Conservation (phyloP, 257 asterid species). For the Ophiorrhiza pumila region DNA sequence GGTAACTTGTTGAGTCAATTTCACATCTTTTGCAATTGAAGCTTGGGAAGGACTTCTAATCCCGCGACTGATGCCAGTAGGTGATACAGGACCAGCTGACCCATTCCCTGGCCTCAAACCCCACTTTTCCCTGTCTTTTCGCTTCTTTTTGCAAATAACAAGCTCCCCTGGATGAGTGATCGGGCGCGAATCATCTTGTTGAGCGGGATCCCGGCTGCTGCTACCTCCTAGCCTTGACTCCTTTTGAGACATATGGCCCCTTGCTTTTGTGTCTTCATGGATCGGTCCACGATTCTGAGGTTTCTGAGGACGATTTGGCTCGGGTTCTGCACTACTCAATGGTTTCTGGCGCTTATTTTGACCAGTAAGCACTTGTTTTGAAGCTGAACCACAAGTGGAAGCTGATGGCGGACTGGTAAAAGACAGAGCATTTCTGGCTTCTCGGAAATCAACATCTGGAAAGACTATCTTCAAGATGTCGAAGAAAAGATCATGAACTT, state of each 20-base stretch:
- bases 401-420: constrained; percentile 46
- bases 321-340: constrained; percentile 51
- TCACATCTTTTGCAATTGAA: constrained; percentile 45
- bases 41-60: constrained; percentile 53
- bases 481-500: constrained; percentile 94
- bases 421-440: constrained; percentile 65
- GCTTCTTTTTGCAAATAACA: constrained; percentile 88
- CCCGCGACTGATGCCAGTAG: constrained; percentile 51
- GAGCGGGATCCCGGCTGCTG: constrained; percentile 45
- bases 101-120: constrained; percentile 45
- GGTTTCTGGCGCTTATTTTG: constrained; percentile 60
- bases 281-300: constrained; percentile 52
- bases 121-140: constrained; percentile 83
- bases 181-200: constrained; percentile 47
- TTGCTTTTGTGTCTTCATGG: constrained; percentile 48
- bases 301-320: constrained; percentile 54
- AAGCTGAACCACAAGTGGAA: constrained; percentile 50
- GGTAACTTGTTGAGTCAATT: constrained; percentile 46
- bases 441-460: constrained; percentile 81
- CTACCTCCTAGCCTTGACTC: constrained; percentile 47
- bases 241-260: constrained; percentile 42
- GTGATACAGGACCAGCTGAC: constrained; percentile 66
- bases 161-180: constrained; percentile 89
- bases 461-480: constrained; percentile 78
- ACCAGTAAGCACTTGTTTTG: constrained; percentile 48